Percentiles rank a stretch among this genome's conserved stretches.
phyloP scores from a whole-genome alignment of 768 basidiomycete species.

The Russula dissimulans region DNA sequence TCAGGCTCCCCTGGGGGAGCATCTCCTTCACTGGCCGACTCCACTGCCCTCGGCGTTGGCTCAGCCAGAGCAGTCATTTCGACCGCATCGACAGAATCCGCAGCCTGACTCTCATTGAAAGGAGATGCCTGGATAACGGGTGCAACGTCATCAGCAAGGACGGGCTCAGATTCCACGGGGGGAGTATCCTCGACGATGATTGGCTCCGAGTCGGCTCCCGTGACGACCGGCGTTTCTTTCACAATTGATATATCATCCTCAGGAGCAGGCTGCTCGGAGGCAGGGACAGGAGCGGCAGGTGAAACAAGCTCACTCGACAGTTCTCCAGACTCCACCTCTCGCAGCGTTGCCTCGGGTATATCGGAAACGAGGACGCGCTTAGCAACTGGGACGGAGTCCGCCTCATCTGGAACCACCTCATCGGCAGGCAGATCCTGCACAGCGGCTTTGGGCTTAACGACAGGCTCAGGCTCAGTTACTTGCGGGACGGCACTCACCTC shows the following conservation, averaged over 20 bases:
- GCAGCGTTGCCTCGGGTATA: neutral
- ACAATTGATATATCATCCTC: neutral
- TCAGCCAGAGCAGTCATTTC: neutral
- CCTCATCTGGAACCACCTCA: neutral
- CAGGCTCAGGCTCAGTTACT: neutral
- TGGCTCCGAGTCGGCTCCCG: neutral
- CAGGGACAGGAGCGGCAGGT: neutral
- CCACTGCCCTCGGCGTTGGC: neutral
- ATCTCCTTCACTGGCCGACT: slow-evolving; percentile 7
- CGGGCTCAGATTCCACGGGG: slow-evolving; percentile 9
- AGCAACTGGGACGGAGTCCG: too few relatives aligned
- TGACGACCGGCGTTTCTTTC: neutral
- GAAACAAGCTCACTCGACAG: neutral
- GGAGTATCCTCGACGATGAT: neutral
- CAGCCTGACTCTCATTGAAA: slow-evolving; percentile 10
- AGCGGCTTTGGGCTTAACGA: neutral
- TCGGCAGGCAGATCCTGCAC: neutral
- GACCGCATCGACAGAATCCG: neutral
- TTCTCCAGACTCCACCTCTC: neutral
- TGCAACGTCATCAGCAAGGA: slow-evolving; percentile 11
- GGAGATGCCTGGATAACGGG: neutral
- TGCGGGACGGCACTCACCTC: neutral
- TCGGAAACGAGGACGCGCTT: neutral
- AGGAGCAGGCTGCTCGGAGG: too few relatives aligned
- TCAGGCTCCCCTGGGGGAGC: neutral